A percentile compares a stretch with the other conserved stretches of the same genome.
Conservation (phyloP, 2,329 filamentous ascomycete species). For the Tolypocladium guangdongense region DNA sequence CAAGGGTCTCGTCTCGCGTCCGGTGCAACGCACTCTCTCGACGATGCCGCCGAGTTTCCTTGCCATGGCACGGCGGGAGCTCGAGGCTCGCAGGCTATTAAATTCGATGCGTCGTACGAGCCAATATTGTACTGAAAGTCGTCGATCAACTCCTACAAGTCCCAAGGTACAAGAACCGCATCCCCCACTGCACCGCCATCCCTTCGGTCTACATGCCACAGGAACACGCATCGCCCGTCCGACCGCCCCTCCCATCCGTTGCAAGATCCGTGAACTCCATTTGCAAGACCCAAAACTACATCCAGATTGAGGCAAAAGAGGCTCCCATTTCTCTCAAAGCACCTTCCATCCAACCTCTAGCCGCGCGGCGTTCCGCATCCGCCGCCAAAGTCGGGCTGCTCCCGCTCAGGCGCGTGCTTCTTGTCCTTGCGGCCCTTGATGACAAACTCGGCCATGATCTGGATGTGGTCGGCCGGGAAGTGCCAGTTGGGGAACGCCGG, state of each 20-base stretch:
- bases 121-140: constrained; percentile 2
- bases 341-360: constrained; percentile 9
- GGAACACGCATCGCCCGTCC: constrained; percentile 4
- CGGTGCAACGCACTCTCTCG: not conserved
- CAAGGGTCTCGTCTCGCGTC: not conserved
- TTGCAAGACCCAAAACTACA: constrained; percentile 29
- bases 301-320: constrained; percentile 19
- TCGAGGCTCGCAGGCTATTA: not conserved
- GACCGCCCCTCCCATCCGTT: constrained; percentile 3
- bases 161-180: constrained; percentile 6
- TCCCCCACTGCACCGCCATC: not conserved
- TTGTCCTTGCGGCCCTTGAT: constrained; percentile 81
- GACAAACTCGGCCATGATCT: constrained; percentile 79
- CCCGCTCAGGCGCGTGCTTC: constrained; percentile 53
- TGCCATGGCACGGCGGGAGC: not conserved
- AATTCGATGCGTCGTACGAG: not conserved
- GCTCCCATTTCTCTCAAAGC: not conserved
- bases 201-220: constrained; percentile 10
- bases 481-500: constrained; percentile 91
- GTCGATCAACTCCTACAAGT: constrained; percentile 10
- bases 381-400: constrained; percentile 46
- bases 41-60: not conserved
- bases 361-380: constrained; percentile 17
- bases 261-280: constrained; percentile 25
- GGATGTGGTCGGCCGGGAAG: constrained; percentile 87